phyloP scores from a whole-genome alignment of 495 filamentous ascomycete species.

The Penicillium longicatenatum region DNA sequence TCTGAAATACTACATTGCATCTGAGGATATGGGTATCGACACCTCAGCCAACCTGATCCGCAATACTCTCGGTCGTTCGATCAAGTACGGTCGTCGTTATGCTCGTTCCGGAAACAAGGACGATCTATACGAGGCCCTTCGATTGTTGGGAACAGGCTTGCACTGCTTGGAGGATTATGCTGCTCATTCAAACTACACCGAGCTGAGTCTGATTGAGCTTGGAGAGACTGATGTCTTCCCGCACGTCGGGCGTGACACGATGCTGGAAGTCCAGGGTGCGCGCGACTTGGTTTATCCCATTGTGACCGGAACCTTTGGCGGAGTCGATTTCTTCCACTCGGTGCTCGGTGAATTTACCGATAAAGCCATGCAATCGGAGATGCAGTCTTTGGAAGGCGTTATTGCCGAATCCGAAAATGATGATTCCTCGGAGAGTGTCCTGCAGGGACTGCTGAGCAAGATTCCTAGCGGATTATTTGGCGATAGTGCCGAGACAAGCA shows the following conservation, averaged over 20 bases:
- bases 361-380: slow-evolving; percentile 83
- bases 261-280: slow-evolving; percentile 65
- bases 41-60: slow-evolving; percentile 77
- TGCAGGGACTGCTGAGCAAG: slow-evolving; percentile 75
- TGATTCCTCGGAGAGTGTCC: slow-evolving; percentile 57
- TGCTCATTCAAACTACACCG: slow-evolving; percentile 88
- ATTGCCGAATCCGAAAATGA: slow-evolving; percentile 59
- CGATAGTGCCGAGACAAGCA: slow-evolving; percentile 60
- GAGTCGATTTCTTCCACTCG: slow-evolving; percentile 83
- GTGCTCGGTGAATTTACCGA: slow-evolving; percentile 88
- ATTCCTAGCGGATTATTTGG: slow-evolving; percentile 78
- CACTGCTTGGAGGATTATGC: slow-evolving; percentile 94
- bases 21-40: slow-evolving; percentile 70
- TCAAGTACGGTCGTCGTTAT: slow-evolving; percentile 74
- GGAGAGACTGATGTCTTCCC: slow-evolving; percentile 80
- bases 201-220: slow-evolving; percentile 82
- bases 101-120: slow-evolving; percentile 59
- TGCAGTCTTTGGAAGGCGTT: slow-evolving; percentile 77
- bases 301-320: slow-evolving; percentile 89
- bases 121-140: slow-evolving; percentile 82
- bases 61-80: slow-evolving; percentile 66
- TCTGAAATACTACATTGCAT: slow-evolving; percentile 90
- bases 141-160: slow-evolving; percentile 79
- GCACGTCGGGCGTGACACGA: slow-evolving; percentile 74
- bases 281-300: slow-evolving; percentile 68